Evolutionary conservation across 1,284 basidiomycete genomes (phyloP).

Genomic region (Marasmius fiardii): DNA sequence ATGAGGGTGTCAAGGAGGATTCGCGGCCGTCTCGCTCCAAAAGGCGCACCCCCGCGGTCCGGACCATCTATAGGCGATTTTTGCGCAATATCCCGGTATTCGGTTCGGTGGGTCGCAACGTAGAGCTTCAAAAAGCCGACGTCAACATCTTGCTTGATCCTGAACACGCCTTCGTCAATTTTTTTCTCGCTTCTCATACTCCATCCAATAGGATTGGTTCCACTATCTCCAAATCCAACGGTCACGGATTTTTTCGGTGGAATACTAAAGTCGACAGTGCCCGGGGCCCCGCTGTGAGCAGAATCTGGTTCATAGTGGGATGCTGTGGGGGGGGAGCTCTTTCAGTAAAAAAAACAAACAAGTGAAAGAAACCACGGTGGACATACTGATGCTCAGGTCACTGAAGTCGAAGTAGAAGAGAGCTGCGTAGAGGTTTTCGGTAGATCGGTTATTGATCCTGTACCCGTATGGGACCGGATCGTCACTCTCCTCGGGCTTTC

Average conservation of each 20-base stretch:
- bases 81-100: background rate
- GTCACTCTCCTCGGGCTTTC: too few species aligned
- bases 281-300: background rate
- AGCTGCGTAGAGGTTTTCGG: slow-evolving; percentile 11
- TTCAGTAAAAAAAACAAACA: background rate
- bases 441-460: slow-evolving; percentile 12
- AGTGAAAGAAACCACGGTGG: background rate
- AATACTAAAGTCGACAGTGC: background rate
- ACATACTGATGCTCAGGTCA: slow-evolving; percentile 15
- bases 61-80: background rate
- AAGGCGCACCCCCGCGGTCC: background rate
- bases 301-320: background rate
- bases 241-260: background rate
- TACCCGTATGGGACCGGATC: slow-evolving; percentile 10
- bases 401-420: slow-evolving; percentile 16
- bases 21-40: background rate
- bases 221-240: slow-evolving; percentile 1
- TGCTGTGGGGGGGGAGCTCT: background rate
- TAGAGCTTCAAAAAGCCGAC: slow-evolving; percentile 7
- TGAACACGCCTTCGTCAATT: background rate
- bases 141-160: background rate
- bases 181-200: too few species aligned
- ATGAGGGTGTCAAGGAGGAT: background rate
- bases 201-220: background rate
- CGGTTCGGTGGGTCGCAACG: slow-evolving; percentile 2